Evolutionary conservation across 1,284 basidiomycete genomes (phyloP), one percentile per base, ranked within the genome.

Genomic region (Erythrobasidium hasegawianum): DNA sequence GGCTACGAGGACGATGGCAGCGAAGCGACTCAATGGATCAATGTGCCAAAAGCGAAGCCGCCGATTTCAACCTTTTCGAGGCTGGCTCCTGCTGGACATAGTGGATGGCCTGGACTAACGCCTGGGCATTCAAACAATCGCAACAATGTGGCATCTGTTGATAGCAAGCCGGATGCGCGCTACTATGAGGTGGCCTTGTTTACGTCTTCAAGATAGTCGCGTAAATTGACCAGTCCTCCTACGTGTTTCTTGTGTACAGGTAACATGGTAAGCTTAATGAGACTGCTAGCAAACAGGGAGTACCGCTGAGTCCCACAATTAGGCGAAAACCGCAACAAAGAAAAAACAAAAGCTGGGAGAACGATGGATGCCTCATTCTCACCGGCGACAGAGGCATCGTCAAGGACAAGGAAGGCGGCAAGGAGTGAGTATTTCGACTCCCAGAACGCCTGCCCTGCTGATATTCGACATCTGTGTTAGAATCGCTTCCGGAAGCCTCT

Each of bases 261-360:
- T 47, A 7, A n/a, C 16, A 47, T 47, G 43, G 43, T 47, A 24
- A 16, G 43, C 7, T 14, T 47, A 7, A 7, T 16, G 8, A 5
- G 14, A 47, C 16, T 47, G 14, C 43, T 47, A 47, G 4, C 7
- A 7, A 47, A 4, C 16, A 47, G 5, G 16, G 43, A 5, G 8
- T 47, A 18, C 16, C 43, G 43, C 43, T 47, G 43, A 39, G 18
- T 18, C 40, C 5, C 27, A 38, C 41, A n/a, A n/a, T n/a, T n/a
- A 65, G 68, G 68, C 82, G 90, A 24, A 88, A 87, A 72, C 85
- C 84, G 27, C 87, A 89, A 73, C 80, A 80, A 22, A 86, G 83
- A 76, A 94, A 92, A 78, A 84, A 92, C 75, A 90, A 90, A 76
- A 90, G 86, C 1, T 94, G 90, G 90, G 90, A 93, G 71, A 88